Evolutionary conservation across 116 monocot genomes (phyloP).

Genomic region (Phalaenopsis hybrid): DNA sequence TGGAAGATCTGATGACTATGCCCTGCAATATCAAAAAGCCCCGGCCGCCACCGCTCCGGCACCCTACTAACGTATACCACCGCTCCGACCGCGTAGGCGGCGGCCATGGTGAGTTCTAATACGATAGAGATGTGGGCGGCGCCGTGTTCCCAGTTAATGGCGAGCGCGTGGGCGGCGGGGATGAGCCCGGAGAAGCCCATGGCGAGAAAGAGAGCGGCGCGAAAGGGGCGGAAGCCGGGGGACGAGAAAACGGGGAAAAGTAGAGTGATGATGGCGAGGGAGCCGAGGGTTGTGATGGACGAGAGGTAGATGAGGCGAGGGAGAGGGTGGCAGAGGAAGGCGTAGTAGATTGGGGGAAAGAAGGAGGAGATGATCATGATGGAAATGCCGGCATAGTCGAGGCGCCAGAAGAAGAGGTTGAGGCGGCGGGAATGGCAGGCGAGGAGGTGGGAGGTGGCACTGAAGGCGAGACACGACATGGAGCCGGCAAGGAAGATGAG

Average conservation of each 20-base stretch:
- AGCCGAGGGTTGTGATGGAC: conserved; percentile 50
- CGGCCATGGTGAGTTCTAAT: conserved; percentile 62
- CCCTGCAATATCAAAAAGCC: conserved; percentile 65
- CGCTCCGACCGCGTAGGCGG: conserved; percentile 59
- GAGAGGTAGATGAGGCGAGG: conserved; percentile 57
- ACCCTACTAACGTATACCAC: conserved; percentile 64
- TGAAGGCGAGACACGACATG: conserved; percentile 76
- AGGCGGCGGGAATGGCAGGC: conserved; percentile 88
- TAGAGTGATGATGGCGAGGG: conserved; percentile 35
- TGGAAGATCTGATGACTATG: conserved; percentile 99
- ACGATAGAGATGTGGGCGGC: conserved; percentile 50
- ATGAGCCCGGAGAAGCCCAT: conserved; percentile 85
- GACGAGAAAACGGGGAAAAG: conserved; percentile 57
- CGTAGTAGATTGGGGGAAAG: conserved; percentile 85
- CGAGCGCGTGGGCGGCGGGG: conserved; percentile 63
- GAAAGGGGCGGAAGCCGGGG: conserved; percentile 61
- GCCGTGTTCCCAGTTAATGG: conserved; percentile 50
- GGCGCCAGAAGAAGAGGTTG: conserved; percentile 80
- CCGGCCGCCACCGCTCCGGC: conserved; percentile 85
- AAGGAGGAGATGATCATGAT: conserved; percentile 92
- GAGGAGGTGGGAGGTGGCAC: conserved; percentile 72
- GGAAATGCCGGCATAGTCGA: conserved; percentile 84
- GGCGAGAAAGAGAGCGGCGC: conserved; percentile 64
- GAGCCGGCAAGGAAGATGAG: conserved; percentile 71
- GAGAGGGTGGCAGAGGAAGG: conserved; percentile 68